Percentiles rank a stretch among this genome's conserved stretches.
Evolutionary conservation across 768 basidiomycete genomes (phyloP).

Genomic region (Cubamyces sp.): DNA sequence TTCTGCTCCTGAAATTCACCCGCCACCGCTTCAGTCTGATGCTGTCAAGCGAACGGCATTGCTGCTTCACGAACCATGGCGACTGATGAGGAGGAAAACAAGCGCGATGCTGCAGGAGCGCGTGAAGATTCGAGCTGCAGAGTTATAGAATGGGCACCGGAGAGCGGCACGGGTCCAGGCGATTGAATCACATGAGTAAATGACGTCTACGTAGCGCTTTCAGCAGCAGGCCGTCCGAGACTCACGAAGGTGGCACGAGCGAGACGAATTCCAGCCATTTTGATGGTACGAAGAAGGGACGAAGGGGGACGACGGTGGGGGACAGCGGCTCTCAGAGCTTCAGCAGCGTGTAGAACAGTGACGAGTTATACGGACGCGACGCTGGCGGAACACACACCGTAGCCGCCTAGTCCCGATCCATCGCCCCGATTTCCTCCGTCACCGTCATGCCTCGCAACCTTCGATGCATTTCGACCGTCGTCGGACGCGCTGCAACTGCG

Average conservation of each 20-base stretch:
- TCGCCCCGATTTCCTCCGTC: conserved; percentile 21
- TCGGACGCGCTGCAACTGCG: neutral
- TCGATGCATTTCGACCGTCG: neutral
- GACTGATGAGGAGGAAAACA: conserved; percentile 38
- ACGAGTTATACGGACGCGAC: conserved; percentile 8
- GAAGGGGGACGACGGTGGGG: neutral
- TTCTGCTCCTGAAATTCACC: conserved; percentile 45
- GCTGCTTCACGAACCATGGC: conserved; percentile 40
- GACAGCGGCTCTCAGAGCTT: conserved; percentile 24
- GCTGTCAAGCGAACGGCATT: neutral
- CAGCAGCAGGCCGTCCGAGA: conserved; percentile 6
- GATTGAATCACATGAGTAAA: conserved; percentile 42
- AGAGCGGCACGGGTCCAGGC: conserved; percentile 10
- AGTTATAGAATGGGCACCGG: neutral
- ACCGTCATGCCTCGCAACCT: neutral
- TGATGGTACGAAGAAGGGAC: conserved; percentile 2
- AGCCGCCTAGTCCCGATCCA: conserved; percentile 20
- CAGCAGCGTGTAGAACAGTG: conserved; percentile 17
- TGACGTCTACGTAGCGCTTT: neutral
- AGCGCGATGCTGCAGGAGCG: conserved; percentile 20
- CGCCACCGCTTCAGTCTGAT: neutral
- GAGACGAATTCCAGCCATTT: conserved; percentile 37
- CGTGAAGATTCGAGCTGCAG: conserved; percentile 21
- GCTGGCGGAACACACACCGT: neutral
- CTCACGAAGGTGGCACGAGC: conserved; percentile 32